Base-by-base conservation (phyloP, 2,329 filamentous ascomycete genomes). In the Pseudogymnoascus sp. region DNA sequence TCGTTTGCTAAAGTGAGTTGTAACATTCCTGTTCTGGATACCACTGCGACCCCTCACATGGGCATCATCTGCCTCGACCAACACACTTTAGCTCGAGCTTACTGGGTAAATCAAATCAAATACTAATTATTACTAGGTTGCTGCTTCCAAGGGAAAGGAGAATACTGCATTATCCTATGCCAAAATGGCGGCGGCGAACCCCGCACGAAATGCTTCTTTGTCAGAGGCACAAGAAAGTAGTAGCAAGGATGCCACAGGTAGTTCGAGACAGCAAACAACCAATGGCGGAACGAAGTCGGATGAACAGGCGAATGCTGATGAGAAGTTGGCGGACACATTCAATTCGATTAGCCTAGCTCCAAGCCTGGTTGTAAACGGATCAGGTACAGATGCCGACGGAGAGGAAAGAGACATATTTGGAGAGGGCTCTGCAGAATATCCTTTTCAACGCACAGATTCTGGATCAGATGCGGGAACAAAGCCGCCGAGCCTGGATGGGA, bases 401-500 rank as follows among this genome's bases (percentile, higher is more conserved):
- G 61, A 38, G 62, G 47, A 53, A 44, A 68, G 62, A 42, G 65
- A 64, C 38, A 73, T 71, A 64, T 28, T 68, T 47, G 62, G 62
- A 59, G 70, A 73, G 26, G 65, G 62, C 6, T 73, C 71, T 60
- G 64, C 69, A 11, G 72, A 74, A 23, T 69, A 74, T 63, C 68
- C 65, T 21, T 74, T 74, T 66, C 71, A 76, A 72, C 64, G 79
- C 71, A 82, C 83, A 44, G 85, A 88, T 71, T 87, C 85, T 2
- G 83, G 77, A 69, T 88, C 85, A 2, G 85, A 88, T 63, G 76
- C 87, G 28, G 85, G 81, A 40, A 92, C 87, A 2, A 97, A 97
- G 76, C 90, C 91, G 61, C 89, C 91, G 36, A 97, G 92, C 73
- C 81, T 96, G 42, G 93, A 97, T 74, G 92, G 90, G 60, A 97